These are phyloP conservation scores for Fusarium hainanense DNA, from an alignment of 2,329 filamentous ascomycete species.

Conservation along the genomic window DNA sequence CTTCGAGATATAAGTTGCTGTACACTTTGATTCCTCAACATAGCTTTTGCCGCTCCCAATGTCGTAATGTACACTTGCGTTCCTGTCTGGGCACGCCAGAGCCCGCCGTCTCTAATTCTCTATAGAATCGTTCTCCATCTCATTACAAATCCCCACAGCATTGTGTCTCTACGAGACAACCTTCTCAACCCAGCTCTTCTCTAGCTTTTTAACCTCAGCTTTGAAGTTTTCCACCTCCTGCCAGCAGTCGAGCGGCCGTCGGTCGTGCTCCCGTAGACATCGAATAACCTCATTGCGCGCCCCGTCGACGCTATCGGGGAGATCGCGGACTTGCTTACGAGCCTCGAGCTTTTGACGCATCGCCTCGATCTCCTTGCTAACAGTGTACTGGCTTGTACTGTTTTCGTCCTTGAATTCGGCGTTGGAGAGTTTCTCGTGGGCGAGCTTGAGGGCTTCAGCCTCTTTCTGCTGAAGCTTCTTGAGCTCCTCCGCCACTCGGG, in stretches of 20 bases:
- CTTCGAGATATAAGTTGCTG: constrained; percentile 41
- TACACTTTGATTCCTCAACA: constrained; percentile 46
- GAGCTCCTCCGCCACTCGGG: constrained; percentile 87
- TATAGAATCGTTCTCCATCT: constrained; percentile 25
- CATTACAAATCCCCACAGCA: constrained; percentile 5
- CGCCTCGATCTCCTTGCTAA: constrained; percentile 69
- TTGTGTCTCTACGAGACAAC: constrained; percentile 63
- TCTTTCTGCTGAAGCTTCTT: constrained; percentile 80
- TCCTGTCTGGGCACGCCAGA: constrained; percentile 26
- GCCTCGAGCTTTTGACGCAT: constrained; percentile 69
- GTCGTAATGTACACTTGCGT: constrained; percentile 50
- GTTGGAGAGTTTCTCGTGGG: constrained; percentile 73
- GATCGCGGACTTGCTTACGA: constrained; percentile 72
- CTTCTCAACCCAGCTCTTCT: constrained; percentile 88
- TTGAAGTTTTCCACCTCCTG: constrained; percentile 92
- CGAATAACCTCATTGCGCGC: constrained; percentile 81
- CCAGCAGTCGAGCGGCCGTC: constrained; percentile 93
- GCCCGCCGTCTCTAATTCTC: constrained; percentile 33
- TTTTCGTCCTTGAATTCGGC: constrained; percentile 50
- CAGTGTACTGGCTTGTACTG: constrained; percentile 56
- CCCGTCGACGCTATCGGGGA: constrained; percentile 77
- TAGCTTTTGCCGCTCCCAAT: constrained; percentile 48
- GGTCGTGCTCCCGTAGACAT: constrained; percentile 86
- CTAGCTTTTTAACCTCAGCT: constrained; percentile 85
- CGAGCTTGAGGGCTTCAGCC: constrained; percentile 72